Base-by-base conservation (phyloP, 345 rosid species). In the Eucalyptus melliodora region DNA sequence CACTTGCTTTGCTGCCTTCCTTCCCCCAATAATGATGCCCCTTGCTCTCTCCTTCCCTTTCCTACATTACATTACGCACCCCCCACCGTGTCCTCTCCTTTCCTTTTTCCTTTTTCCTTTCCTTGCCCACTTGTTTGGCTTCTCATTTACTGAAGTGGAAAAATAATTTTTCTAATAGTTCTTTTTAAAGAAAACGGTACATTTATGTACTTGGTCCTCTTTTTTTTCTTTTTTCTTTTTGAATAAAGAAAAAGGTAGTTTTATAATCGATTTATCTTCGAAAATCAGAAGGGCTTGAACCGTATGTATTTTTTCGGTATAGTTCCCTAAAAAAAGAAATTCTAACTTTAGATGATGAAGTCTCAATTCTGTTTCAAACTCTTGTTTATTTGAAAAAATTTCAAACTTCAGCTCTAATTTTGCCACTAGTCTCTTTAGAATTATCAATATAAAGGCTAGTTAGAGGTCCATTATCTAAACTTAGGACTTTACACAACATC, bases 281-380 rank as follows among this genome's bases (percentile, higher is more conserved):
- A 8, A 86, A 6, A 49, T 24, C 14, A 13, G 30, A 56, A 19
- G 27, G 62, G 6, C 62, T 86, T 47, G 24, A 37, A 19, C 12
- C 26, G 27, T 9, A 2, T 37, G 26, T 72, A 11, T 19, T 11
- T 1, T 37, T 21, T 37, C 26, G 5, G 8, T 24, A 3, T 72
- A 72, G 23, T 11, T 72, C 27, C 27, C 45, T 6, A 10, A 19
- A 72, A 72, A 37, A 19, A 34, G 8, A 17, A 2, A 72, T 9
- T 5, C 6, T n/a, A 14, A 16, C 6, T 31, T 69, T 9, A 69
- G 4, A 6, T 17, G 4, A 6, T 19, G 2, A 2, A 19, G 2
- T 6, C 13, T 3, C 8, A 9, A 19, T 19, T 72, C 7, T 19
- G 8, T 11, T 37, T 3, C 14, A 2, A 69, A 69, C 23, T 69